A percentile compares a stretch with the other conserved stretches of the same genome.
Conservation (phyloP, 2,329 filamentous ascomycete species). For the Biscogniauxia mediterranea region DNA sequence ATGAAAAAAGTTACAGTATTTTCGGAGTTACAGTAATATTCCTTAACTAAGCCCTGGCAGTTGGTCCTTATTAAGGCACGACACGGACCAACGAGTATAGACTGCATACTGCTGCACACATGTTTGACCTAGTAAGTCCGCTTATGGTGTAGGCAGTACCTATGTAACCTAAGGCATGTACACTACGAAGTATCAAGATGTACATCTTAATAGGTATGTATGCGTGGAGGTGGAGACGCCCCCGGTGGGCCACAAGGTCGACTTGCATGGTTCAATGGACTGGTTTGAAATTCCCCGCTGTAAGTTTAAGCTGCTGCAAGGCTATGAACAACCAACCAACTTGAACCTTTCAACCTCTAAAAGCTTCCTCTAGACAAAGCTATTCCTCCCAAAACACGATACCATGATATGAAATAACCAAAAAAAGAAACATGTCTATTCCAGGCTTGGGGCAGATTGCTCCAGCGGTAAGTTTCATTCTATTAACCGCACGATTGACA, state of each 20-base stretch:
- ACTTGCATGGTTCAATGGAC: neutral
- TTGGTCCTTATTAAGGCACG: too few relatives aligned
- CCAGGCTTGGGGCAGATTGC: slow-evolving; percentile 70
- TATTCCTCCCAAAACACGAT: neutral
- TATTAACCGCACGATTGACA: neutral
- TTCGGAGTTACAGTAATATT: too few relatives aligned
- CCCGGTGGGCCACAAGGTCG: neutral
- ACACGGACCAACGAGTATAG: too few relatives aligned
- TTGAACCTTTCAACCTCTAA: neutral
- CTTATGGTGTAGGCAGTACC: too few relatives aligned
- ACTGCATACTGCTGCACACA: too few relatives aligned
- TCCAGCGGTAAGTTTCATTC: slow-evolving; percentile 47
- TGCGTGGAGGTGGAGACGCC: neutral
- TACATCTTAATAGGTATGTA: too few relatives aligned
- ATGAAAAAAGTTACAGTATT: too few relatives aligned
- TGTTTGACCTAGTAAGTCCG: too few relatives aligned
- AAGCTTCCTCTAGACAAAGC: neutral
- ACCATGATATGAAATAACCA: slow-evolving; percentile 18
- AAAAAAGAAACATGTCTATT: slow-evolving; percentile 60
- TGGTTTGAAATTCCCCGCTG: neutral
- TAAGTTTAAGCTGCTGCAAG: neutral
- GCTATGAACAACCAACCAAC: neutral
- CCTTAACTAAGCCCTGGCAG: too few relatives aligned
- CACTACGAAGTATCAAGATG: too few relatives aligned
- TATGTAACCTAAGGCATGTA: too few relatives aligned